A percentile compares a stretch with the other conserved stretches of the same genome.
phyloP scores from a whole-genome alignment of 2,329 filamentous ascomycete species.

The Trichoderma sp. region DNA sequence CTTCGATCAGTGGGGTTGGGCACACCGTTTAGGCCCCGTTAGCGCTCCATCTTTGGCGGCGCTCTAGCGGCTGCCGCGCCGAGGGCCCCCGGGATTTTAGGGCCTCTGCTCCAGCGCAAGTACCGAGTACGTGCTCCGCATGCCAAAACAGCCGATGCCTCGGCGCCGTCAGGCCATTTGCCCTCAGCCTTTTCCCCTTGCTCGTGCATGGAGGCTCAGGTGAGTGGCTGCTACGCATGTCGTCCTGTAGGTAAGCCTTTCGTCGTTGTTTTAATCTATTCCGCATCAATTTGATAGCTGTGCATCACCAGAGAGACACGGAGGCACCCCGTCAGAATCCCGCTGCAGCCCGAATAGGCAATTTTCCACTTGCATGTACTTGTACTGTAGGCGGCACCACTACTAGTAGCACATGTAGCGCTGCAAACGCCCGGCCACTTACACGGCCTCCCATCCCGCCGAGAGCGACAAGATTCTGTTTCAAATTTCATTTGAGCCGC shows the following conservation, averaged over 20 bases:
- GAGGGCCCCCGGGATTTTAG: not conserved
- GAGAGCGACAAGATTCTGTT: not conserved
- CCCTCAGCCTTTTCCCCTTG: not conserved
- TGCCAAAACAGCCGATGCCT: not conserved
- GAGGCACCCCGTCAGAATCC: not conserved
- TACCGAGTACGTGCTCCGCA: conserved; percentile 13
- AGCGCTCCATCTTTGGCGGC: conserved; percentile 1
- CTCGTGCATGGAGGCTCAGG: not conserved
- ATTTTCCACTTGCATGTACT: not conserved
- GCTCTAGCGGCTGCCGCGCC: conserved; percentile 3
- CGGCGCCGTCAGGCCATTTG: not conserved
- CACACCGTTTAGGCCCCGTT: not conserved
- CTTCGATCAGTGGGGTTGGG: conserved; percentile 20
- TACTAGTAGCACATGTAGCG: not conserved
- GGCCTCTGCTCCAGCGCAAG: not conserved
- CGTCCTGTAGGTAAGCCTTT: not conserved
- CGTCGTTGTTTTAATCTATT: not conserved
- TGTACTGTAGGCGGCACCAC: not conserved
- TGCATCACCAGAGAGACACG: not conserved
- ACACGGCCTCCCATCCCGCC: conserved; percentile 1
- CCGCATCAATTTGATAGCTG: not conserved
- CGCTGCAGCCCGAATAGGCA: not conserved
- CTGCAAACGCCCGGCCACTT: not conserved
- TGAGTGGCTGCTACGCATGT: not conserved
- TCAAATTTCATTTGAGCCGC: not conserved